Evolutionary conservation across 2,329 filamentous ascomycete species (phyloP).

Genomic region (Hymenotorrendiella dingleyae): DNA sequence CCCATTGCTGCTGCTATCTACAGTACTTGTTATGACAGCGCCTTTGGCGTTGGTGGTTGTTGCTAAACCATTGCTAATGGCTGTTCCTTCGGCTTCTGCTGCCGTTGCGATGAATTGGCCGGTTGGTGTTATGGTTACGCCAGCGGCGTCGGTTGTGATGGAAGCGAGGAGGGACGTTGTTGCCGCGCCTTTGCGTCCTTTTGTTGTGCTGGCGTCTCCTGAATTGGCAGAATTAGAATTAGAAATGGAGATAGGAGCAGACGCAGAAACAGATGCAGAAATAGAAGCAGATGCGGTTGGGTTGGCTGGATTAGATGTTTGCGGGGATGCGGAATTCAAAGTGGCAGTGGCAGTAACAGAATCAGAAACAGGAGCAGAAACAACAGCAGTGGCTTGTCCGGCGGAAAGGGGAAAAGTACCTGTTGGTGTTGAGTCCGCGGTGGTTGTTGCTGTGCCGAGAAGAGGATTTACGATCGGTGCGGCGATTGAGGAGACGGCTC

Average conservation of each 20-base stretch:
- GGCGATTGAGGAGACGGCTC: too few relatives aligned
- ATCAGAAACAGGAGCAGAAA: too few relatives aligned
- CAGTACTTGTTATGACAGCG: background rate
- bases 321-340: background rate
- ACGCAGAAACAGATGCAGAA: background rate
- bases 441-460: too few relatives aligned
- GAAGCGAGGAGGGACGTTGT: background rate
- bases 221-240: too few relatives aligned
- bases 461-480: too few relatives aligned
- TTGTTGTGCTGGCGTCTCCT: too few relatives aligned
- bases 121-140: background rate
- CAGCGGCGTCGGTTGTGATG: background rate
- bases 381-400: too few relatives aligned
- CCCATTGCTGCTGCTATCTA: background rate
- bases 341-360: too few relatives aligned
- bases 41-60: background rate
- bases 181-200: too few relatives aligned
- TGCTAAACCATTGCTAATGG: constrained; percentile 1
- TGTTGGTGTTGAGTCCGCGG: too few relatives aligned
- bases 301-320: background rate
- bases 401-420: too few relatives aligned
- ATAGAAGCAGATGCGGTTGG: background rate
- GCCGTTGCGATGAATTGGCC: background rate
- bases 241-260: background rate
- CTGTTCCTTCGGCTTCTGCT: constrained; percentile 2